phyloP scores from a whole-genome alignment of 345 rosid genomes.

The Boechera stricta region DNA sequence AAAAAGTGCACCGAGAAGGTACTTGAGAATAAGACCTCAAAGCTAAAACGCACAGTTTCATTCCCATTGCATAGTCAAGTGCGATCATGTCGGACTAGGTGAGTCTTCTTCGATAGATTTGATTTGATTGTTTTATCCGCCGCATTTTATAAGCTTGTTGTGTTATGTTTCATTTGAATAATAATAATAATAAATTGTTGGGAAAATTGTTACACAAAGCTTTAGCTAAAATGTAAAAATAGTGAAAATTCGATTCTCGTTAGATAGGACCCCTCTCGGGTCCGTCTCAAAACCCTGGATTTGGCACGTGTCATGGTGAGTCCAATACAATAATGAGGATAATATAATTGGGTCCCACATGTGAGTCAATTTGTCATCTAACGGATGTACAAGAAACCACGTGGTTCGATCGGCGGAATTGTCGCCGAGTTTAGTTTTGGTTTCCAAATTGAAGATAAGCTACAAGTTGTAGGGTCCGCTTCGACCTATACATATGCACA shows the following conservation, averaged over 20 bases:
- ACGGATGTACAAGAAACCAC: slow-evolving; percentile 34
- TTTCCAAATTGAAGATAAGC: slow-evolving; percentile 27
- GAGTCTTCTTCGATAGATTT: slow-evolving; percentile 2
- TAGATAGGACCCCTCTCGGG: not conserved
- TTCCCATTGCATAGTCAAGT: slow-evolving; percentile 26
- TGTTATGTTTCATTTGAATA: not conserved
- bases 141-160: not conserved
- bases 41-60: slow-evolving; percentile 33
- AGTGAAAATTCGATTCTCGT: not conserved
- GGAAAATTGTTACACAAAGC: not conserved
- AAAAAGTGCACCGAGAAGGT: not conserved
- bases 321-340: slow-evolving; percentile 27
- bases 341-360: slow-evolving; percentile 13
- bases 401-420: slow-evolving; percentile 33
- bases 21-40: not conserved
- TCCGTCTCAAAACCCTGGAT: not conserved
- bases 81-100: slow-evolving; percentile 33
- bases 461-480: slow-evolving; percentile 2
- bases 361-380: slow-evolving; percentile 21
- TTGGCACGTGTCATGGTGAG: slow-evolving; percentile 19
- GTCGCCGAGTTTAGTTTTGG: slow-evolving; percentile 16
- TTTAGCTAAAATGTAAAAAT: not conserved
- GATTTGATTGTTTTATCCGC: not conserved
- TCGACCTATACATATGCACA: not conserved
- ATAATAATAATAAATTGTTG: not conserved